Percentiles rank a stretch among this genome's conserved stretches.
Evolutionary conservation across 2,329 filamentous ascomycete species (phyloP).

Genomic region (Fusarium dimerum): DNA sequence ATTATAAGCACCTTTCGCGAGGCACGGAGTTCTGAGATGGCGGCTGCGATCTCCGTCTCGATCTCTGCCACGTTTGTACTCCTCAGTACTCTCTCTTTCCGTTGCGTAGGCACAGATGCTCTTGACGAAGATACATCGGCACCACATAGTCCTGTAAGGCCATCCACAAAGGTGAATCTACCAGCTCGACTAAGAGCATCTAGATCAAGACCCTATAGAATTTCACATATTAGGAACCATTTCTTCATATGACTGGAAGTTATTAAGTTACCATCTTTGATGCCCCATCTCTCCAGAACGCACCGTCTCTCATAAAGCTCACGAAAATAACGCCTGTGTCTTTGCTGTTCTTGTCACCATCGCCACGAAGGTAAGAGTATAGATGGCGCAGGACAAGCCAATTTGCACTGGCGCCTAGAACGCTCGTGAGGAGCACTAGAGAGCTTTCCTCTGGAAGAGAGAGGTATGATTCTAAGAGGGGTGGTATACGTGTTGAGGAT

Average conservation of each 20-base stretch:
- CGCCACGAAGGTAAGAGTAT: slow-evolving; percentile 43
- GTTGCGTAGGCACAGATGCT: background rate
- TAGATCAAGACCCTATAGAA: slow-evolving; percentile 67
- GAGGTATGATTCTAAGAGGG: slow-evolving; percentile 66
- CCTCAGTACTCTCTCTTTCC: slow-evolving; percentile 29
- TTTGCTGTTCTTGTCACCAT: slow-evolving; percentile 21
- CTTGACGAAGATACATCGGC: slow-evolving; percentile 4
- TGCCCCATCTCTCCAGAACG: slow-evolving; percentile 76
- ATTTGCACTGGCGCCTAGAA: slow-evolving; percentile 64
- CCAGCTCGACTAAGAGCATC: slow-evolving; percentile 57
- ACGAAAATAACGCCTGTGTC: slow-evolving; percentile 68
- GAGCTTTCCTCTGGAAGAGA: slow-evolving; percentile 57
- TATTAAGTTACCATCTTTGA: slow-evolving; percentile 58
- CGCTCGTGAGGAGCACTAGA: slow-evolving; percentile 67
- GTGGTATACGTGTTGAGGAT: slow-evolving; percentile 55
- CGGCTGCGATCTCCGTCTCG: slow-evolving; percentile 40
- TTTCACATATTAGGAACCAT: background rate
- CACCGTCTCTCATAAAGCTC: slow-evolving; percentile 77
- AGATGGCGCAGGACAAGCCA: slow-evolving; percentile 65
- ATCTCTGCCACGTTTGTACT: slow-evolving; percentile 39
- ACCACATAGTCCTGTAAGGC: slow-evolving; percentile 60
- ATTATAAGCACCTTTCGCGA: slow-evolving; percentile 58
- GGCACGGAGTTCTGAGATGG: slow-evolving; percentile 37
- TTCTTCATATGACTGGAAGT: background rate
- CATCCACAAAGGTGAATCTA: slow-evolving; percentile 74